Conservation (phyloP, 495 filamentous ascomycete genomes). For the Tetracladium setigerum region DNA sequence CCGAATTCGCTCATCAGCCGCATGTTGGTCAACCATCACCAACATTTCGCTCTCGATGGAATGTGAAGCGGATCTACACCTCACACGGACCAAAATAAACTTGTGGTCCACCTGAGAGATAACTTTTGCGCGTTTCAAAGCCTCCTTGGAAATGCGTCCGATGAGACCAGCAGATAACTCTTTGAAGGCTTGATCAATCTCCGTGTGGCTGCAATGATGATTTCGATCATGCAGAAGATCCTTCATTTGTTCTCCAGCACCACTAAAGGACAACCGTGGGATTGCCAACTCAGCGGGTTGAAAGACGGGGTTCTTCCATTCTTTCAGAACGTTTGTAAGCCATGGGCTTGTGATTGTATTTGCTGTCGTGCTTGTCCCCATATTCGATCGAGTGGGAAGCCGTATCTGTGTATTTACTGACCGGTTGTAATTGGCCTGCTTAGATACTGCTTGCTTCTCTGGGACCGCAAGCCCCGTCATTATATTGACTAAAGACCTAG, state of each 20-base stretch:
- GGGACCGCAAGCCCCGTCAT: conserved; percentile 47
- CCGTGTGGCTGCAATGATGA: conserved; percentile 17
- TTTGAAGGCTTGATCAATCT: conserved; percentile 16
- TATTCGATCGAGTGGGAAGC: too few relatives aligned
- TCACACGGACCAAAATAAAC: conserved; percentile 64
- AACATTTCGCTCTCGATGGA: conserved; percentile 30
- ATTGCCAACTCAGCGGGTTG: conserved; percentile 27
- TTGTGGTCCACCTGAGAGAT: conserved; percentile 84
- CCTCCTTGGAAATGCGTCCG: conserved; percentile 55
- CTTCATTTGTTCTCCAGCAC: conserved; percentile 42
- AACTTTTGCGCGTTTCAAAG: conserved; percentile 54
- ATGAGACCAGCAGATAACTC: conserved; percentile 10
- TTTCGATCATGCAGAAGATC: conserved; percentile 6
- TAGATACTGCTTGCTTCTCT: not conserved
- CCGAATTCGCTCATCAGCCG: conserved; percentile 81
- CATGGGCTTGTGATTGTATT: conserved; percentile 25
- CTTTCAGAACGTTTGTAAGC: conserved; percentile 29
- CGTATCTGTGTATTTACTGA: too few relatives aligned
- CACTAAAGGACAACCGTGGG: conserved; percentile 8
- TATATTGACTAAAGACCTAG: conserved; percentile 47
- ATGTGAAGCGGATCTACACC: not conserved
- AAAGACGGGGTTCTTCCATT: conserved; percentile 34
- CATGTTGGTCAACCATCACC: conserved; percentile 87
- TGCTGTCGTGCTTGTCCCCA: conserved; percentile 15
- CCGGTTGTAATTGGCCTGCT: too few relatives aligned